A percentile compares a stretch with the other conserved stretches of the same genome.
Conservation (phyloP, 176 grass and related monocot species). For the Puccinellia tenuiflora region DNA sequence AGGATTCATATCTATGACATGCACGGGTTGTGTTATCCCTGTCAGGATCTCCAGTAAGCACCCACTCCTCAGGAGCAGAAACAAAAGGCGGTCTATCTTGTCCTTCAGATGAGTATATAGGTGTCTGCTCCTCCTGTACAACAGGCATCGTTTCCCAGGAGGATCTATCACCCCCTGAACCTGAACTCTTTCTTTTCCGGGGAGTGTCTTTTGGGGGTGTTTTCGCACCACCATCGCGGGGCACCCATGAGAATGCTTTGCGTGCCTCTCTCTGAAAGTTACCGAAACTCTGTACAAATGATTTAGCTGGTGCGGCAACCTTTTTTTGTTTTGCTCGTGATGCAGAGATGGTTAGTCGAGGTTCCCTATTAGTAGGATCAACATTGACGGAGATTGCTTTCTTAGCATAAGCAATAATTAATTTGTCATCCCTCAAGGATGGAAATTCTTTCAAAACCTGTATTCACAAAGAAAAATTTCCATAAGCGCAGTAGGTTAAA, state of each 20-base stretch:
- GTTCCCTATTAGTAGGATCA: conserved; percentile 56
- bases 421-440: conserved; percentile 77
- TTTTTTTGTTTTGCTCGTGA: conserved; percentile 77
- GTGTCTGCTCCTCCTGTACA: conserved; percentile 51
- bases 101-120: conserved; percentile 58
- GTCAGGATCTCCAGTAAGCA: conserved; percentile 70
- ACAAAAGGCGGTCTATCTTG: conserved; percentile 78
- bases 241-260: conserved; percentile 87
- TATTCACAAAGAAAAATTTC: conserved; percentile 30
- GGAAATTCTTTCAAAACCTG: conserved; percentile 97
- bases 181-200: conserved; percentile 86
- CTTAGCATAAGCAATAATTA: conserved; percentile 77
- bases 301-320: conserved; percentile 46
- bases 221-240: conserved; percentile 60
- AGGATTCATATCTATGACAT: conserved; percentile 85
- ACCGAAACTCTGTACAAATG: conserved; percentile 76
- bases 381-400: conserved; percentile 79
- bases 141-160: conserved; percentile 53
- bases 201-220: conserved; percentile 47
- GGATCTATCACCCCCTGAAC: conserved; percentile 56
- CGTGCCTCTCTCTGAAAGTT: conserved; percentile 89
- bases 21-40: conserved; percentile 67
- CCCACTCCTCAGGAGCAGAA: conserved; percentile 86
- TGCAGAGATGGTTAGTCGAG: conserved; percentile 48
- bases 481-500: conserved; percentile 24